Conservation (phyloP, 2,329 filamentous ascomycete genomes). For the Diaporthe sp. region DNA sequence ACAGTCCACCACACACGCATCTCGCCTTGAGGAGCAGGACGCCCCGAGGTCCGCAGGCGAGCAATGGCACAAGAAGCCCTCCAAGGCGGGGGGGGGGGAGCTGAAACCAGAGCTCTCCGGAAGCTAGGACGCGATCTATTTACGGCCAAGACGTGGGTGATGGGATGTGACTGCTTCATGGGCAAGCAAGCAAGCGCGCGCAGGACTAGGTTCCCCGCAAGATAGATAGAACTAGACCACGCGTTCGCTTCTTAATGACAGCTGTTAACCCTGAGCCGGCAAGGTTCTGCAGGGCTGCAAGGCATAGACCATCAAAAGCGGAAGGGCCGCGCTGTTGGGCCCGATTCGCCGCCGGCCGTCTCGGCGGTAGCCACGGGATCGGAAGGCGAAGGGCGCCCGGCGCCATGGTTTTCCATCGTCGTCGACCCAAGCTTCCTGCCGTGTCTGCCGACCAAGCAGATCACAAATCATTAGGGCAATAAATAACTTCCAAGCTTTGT, state of each 20-base stretch:
- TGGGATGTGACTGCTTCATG: not conserved
- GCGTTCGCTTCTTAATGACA: not conserved
- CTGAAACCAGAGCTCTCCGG: slow-evolving; percentile 1
- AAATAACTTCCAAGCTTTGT: not conserved
- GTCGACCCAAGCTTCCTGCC: slow-evolving; percentile 5
- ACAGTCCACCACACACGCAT: not conserved
- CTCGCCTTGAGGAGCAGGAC: not conserved
- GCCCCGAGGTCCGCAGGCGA: not conserved
- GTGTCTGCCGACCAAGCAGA: not conserved
- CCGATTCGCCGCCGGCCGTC: slow-evolving; percentile 6
- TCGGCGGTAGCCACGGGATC: slow-evolving; percentile 11
- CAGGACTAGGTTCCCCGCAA: not conserved
- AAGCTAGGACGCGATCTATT: not conserved
- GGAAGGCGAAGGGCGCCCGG: not conserved
- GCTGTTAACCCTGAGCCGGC: not conserved
- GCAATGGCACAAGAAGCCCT: not conserved
- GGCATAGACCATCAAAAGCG: not conserved
- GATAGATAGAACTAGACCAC: not conserved
- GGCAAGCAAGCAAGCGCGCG: not conserved
- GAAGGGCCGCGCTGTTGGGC: not conserved
- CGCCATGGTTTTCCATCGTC: not conserved
- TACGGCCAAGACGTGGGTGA: not conserved
- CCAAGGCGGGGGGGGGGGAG: not conserved
- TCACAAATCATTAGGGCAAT: not conserved
- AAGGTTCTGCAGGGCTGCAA: not conserved